Evolutionary conservation across 371 early-diverging fungal genomes (phyloP), one percentile per base, ranked within the genome.

Genomic region (Haplosporangium sp.): DNA sequence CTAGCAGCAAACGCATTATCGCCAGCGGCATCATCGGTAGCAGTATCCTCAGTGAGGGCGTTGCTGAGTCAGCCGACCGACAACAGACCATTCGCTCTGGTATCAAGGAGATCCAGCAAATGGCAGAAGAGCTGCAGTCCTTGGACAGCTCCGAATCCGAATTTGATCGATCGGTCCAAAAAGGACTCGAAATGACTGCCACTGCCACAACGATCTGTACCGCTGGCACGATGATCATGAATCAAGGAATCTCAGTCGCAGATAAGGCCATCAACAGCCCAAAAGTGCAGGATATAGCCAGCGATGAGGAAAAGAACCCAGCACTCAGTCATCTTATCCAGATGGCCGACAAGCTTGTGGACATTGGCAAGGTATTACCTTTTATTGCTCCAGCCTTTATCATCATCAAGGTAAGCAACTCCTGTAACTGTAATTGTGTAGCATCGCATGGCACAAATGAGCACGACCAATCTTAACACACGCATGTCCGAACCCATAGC

Each of bases 311-410:
- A 48, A 56, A 62, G 13, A 74, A 70, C 38, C 71, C 80, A 5
- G 69, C 56, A 13, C 36, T 82, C 29, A 72, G 23, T 42, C 60
- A 82, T 11, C 69, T 79, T 11, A 53, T 82, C 8, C 80, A 81
- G 20, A 12, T 82, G 40, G 83, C 81, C 0, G 81, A 82, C 41
- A 82, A 82, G 45, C 59, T 81, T 5, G 81, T 79, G 13, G 83
- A 82, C 47, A 36, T 86, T 43, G 86, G 86, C 66, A 82, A 83
- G 65, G 23, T 67, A 0, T 63, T 83, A 5, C 86, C 86, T 2
- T 84, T 84, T 47, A 79, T 86, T 38, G 82, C 84, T 0, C 86
- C 86, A 0, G 82, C 84, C 48, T 86, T 84, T 73, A 66, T 82
- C 18, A 64, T 82, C 20, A 55, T 82, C 37, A 79, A 80, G 70